A percentile compares a stretch with the other conserved stretches of the same genome.
Evolutionary conservation across 1,284 basidiomycete genomes (phyloP).

Genomic region (Xerocomus nothofagi): DNA sequence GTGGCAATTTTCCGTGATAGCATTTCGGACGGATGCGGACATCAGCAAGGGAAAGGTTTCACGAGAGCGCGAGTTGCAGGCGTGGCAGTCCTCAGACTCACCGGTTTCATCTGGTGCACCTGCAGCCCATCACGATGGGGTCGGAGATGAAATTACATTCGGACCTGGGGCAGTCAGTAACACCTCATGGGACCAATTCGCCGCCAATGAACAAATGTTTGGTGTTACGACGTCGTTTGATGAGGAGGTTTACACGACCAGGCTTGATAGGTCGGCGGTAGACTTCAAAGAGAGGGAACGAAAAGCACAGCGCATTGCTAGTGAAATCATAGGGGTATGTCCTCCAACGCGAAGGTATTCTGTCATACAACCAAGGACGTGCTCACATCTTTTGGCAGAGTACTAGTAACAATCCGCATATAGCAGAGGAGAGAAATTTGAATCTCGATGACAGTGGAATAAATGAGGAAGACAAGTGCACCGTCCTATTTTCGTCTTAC

Average conservation of each 20-base stretch:
- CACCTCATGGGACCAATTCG: slow-evolving; percentile 92
- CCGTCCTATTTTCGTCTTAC: slow-evolving; percentile 13
- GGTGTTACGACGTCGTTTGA: slow-evolving; percentile 92
- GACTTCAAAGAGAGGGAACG: slow-evolving; percentile 90
- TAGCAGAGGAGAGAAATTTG: slow-evolving; percentile 87
- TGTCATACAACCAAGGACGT: not conserved
- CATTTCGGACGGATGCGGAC: slow-evolving; percentile 87
- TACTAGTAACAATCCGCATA: slow-evolving; percentile 74
- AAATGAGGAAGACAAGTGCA: slow-evolving; percentile 95
- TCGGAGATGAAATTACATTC: slow-evolving; percentile 69
- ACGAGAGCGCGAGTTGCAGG: slow-evolving; percentile 81
- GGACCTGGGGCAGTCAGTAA: slow-evolving; percentile 48
- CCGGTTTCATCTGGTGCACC: slow-evolving; percentile 22
- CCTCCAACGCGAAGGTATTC: not conserved
- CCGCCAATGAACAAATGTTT: slow-evolving; percentile 90
- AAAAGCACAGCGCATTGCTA: slow-evolving; percentile 85
- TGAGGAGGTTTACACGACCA: slow-evolving; percentile 95
- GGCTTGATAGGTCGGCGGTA: slow-evolving; percentile 80
- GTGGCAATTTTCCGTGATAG: slow-evolving; percentile 38
- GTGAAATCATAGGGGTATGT: slow-evolving; percentile 85
- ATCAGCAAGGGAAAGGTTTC: slow-evolving; percentile 63
- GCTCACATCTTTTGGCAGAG: slow-evolving; percentile 45
- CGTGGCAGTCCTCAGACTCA: slow-evolving; percentile 61
- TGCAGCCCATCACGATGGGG: slow-evolving; percentile 23
- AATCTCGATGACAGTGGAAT: slow-evolving; percentile 67